These are phyloP conservation scores for Tulasnella sp. DNA, from an alignment of 768 basidiomycete species.

Conservation along the genomic window DNA sequence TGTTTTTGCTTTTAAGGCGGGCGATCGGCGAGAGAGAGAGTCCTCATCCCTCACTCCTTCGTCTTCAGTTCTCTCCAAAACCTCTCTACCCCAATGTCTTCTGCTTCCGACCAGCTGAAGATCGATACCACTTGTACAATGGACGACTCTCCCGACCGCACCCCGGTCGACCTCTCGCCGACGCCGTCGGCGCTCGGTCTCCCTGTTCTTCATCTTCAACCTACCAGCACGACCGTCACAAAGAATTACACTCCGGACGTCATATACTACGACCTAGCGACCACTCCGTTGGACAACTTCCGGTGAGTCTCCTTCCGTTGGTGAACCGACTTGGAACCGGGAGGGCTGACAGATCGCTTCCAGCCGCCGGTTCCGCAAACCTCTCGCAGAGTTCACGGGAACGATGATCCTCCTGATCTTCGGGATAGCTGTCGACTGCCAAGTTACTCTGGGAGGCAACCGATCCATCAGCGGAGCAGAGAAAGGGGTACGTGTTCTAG, in stretches of 20 bases:
- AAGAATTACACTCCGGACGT: not conserved
- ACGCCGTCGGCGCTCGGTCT: not conserved
- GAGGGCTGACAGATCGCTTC: not conserved
- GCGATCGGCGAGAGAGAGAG: not conserved
- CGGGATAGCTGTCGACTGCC: slow-evolving; percentile 8
- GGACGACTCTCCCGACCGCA: not conserved
- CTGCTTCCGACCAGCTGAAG: not conserved
- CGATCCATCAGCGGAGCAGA: not conserved
- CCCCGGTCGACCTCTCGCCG: not conserved
- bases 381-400: slow-evolving; percentile 10
- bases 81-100: not conserved
- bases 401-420: slow-evolving; percentile 10
- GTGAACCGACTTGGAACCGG: not conserved
- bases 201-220: not conserved
- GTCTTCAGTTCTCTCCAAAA: not conserved
- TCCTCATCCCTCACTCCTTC: not conserved
- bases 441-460: not conserved
- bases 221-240: not conserved
- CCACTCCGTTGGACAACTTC: not conserved
- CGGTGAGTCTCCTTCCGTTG: not conserved
- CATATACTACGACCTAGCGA: not conserved
- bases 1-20: not conserved
- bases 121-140: not conserved
- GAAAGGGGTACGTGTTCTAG: not conserved
- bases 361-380: slow-evolving; percentile 3